Evolutionary conservation across 441 rosid species (phyloP).

Genomic region (Euphorbia schlechtendalii): DNA sequence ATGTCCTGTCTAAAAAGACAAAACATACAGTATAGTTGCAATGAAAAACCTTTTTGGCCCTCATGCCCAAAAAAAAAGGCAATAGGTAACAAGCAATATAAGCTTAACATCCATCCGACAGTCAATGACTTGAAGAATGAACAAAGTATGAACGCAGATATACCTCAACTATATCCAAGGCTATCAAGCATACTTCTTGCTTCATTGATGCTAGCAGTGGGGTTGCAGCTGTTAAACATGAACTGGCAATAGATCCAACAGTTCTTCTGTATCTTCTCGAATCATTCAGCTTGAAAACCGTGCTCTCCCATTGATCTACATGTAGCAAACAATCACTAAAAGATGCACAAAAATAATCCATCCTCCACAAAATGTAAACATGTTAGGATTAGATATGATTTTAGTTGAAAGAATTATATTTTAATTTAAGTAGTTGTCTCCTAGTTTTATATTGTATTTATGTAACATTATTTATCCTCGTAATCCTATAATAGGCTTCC

Average conservation of each 20-base stretch:
- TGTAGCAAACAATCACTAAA: slow-evolving; percentile 13
- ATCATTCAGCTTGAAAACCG: slow-evolving; percentile 56
- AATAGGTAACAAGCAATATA: neutral
- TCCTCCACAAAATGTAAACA: slow-evolving; percentile 9
- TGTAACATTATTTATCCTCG: too few relatives aligned
- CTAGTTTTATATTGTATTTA: too few relatives aligned
- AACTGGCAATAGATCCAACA: slow-evolving; percentile 73
- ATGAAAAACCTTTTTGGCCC: neutral
- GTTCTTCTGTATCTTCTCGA: slow-evolving; percentile 69
- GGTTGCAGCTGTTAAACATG: slow-evolving; percentile 67
- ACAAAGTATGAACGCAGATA: neutral
- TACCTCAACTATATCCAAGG: slow-evolving; percentile 79
- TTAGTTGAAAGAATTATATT: too few relatives aligned
- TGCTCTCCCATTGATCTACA: slow-evolving; percentile 59
- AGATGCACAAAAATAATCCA: neutral
- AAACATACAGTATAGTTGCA: neutral
- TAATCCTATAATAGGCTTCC: too few relatives aligned
- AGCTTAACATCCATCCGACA: neutral
- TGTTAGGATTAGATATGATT: too few relatives aligned
- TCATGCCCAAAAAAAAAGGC: neutral
- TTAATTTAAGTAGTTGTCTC: too few relatives aligned
- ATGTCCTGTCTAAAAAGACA: neutral
- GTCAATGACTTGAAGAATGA: neutral
- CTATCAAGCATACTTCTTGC: slow-evolving; percentile 65
- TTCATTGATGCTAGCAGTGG: slow-evolving; percentile 70